A percentile compares a stretch with the other conserved stretches of the same genome.
Evolutionary conservation across 257 asterid species (phyloP).

Genomic region (Eustoma russellianum): DNA sequence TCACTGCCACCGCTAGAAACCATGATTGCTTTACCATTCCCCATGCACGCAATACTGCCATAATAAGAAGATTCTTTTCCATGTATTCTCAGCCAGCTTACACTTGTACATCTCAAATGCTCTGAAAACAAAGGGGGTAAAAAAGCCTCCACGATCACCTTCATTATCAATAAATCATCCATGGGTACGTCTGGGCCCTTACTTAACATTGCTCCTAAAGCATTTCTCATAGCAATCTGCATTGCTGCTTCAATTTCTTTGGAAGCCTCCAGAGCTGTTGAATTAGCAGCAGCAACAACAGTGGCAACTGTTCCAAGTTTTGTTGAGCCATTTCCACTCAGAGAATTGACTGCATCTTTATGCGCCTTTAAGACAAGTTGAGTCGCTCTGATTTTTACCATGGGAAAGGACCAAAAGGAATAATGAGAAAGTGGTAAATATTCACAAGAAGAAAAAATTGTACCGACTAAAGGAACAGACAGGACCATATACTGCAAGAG

Average conservation of each 20-base stretch:
- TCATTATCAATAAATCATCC: slow-evolving; percentile 97
- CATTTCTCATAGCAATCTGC: slow-evolving; percentile 90
- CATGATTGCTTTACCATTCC: too few relatives aligned
- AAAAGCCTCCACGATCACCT: slow-evolving; percentile 33
- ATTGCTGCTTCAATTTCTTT: slow-evolving; percentile 94
- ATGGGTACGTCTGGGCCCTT: slow-evolving; percentile 61
- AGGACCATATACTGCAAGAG: too few relatives aligned
- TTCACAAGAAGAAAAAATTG: neutral
- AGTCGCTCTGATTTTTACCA: slow-evolving; percentile 56
- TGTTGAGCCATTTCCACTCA: slow-evolving; percentile 93
- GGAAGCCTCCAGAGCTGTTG: slow-evolving; percentile 93
- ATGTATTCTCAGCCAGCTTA: neutral
- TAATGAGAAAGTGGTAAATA: slow-evolving; percentile 2
- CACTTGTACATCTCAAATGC: neutral
- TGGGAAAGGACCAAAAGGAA: slow-evolving; percentile 4
- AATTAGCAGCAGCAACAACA: slow-evolving; percentile 97
- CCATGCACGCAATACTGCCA: too few relatives aligned
- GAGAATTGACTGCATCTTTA: slow-evolving; percentile 93
- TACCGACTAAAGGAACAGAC: too few relatives aligned
- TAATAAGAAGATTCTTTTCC: too few relatives aligned
- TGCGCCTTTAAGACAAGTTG: slow-evolving; percentile 93
- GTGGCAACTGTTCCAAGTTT: slow-evolving; percentile 94
- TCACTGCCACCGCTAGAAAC: too few relatives aligned
- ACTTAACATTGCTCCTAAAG: slow-evolving; percentile 78
- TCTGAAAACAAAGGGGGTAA: neutral